Evolutionary conservation across 2,329 filamentous ascomycete genomes (phyloP), one percentile per base, ranked within the genome.

Genomic region (Xylaria sp.): DNA sequence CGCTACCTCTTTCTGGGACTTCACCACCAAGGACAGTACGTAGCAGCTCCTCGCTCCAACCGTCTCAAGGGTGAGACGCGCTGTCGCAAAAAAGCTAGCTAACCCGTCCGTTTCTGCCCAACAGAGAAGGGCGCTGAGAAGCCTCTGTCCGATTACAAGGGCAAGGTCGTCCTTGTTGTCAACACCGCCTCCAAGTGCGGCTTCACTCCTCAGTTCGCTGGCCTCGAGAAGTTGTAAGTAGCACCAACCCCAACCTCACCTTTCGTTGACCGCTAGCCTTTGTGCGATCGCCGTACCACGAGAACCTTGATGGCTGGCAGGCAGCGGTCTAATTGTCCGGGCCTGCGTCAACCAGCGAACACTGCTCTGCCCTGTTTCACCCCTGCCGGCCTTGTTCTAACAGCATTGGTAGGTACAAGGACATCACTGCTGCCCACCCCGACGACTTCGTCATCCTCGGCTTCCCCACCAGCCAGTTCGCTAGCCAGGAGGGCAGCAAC

Each of bases 121-220:
- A 70, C 74, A 92, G 89, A 93, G 76, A 89, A 88, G 77, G 93
- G 92, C 77, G 75, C 86, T 59, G 85, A 90, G 69, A 89, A 89
- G 75, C 82, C 88, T 63, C 84, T 98, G 69, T 75, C 81, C 69
- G 79, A 89, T 65, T 91, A 92, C 81, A 88, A 92, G 78, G 92
- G 90, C 85, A 98, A 98, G 80, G 94, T 98, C 70, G 87, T 98
- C 72, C 89, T 99, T 64, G 84, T 97, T 73, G 93, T 99, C 81
- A 99, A 99, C 87, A 97, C 94, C 1, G 95, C 95, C 71, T 96
- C 92, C 78, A 97, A 98, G 83, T 99, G 95, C 84, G 94, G 95
- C 78, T 98, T 98, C 87, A 98, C 95, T 2, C 93, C 93, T 12
- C 95, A 99, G 80, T 97, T 95, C 80, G 89, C 87, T 67, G 92